Evolutionary conservation across 2,329 filamentous ascomycete species (phyloP), one percentile per base, ranked within the genome.

Genomic region (Ophiocordyceps unilateralis): DNA sequence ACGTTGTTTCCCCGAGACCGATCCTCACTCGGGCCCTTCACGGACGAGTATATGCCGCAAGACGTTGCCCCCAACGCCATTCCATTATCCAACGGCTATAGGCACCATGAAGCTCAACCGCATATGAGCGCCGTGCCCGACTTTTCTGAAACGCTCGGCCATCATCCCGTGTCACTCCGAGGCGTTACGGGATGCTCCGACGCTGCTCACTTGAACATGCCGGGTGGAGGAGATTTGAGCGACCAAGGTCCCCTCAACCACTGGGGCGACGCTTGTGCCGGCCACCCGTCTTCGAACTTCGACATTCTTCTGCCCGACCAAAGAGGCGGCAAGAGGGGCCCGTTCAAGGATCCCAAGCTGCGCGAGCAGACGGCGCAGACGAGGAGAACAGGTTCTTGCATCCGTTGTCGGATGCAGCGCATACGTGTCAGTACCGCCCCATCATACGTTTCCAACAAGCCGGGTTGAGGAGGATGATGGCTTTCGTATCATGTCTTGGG

Each of bases 391-490:
- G 73, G 72, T 9, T 74, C 70, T 19, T 78, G 74, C 50, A 69
- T 78, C 45, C 64, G 74, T 39, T 78, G 74, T 48, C 65, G 71
- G 41, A 76, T 77, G 70, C 74, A 78, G 49, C 66, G 73, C 38
- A 76, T 78, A 50, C 66, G 74, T 41, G 74, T 77, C 56, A 65
- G 71, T 60, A n/a, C n/a, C n/a, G n/a, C n/a, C n/a, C n/a, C n/a
- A n/a, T n/a, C n/a, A n/a, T n/a, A n/a, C n/a, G n/a, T n/a, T n/a
- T n/a, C n/a, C n/a, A n/a, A n/a, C n/a, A n/a, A n/a, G n/a, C n/a
- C n/a, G n/a, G n/a, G n/a, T n/a, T n/a, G n/a, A 26, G 23, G 23
- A 26, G 23, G 23, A 6, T 26, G 23, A 5, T 26, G 23, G 23
- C 23, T 26, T 5, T 6, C 23, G 23, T 5, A 26, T 11, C 23